A percentile compares a stretch with the other conserved stretches of the same genome.
phyloP scores from a whole-genome alignment of 305 asterid genomes.

The Fraxinus latifolia region DNA sequence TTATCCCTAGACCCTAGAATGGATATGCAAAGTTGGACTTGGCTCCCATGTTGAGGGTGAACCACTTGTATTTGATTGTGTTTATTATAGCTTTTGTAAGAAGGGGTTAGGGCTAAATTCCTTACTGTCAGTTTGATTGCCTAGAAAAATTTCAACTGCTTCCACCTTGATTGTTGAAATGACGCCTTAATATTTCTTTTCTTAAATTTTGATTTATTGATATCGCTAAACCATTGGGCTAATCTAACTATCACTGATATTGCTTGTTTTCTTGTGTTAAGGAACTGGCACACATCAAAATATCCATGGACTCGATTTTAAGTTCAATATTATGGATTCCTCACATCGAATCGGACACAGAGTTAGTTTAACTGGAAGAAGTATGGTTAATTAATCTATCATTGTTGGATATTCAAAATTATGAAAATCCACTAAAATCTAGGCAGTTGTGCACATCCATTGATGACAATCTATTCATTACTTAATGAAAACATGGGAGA shows the following conservation, averaged over 20 bases:
- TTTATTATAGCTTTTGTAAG: not conserved
- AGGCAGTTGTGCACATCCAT: constrained; percentile 4
- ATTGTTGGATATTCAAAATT: not conserved
- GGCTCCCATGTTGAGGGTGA: not conserved
- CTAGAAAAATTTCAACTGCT: not conserved
- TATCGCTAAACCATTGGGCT: not conserved
- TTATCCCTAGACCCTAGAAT: not conserved
- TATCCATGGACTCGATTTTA: not conserved
- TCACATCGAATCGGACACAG: not conserved
- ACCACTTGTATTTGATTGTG: not conserved
- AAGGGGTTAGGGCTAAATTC: not conserved
- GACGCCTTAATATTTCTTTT: not conserved
- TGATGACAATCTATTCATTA: not conserved
- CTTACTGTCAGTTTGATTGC: not conserved
- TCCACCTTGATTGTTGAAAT: constrained; percentile 1
- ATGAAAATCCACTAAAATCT: not conserved
- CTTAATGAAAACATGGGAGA: constrained; percentile 8
- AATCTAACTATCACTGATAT: not conserved
- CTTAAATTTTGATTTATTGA: not conserved
- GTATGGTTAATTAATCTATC: not conserved
- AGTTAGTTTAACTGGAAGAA: not conserved
- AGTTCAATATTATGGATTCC: constrained; percentile 9
- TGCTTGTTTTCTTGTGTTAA: not conserved
- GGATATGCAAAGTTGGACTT: not conserved
- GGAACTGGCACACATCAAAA: not conserved